Percentiles rank a stretch among this genome's conserved stretches.
Evolutionary conservation across 108 stramenopile species (phyloP).

Genomic region (Pseudonitzschia delicatissima): DNA sequence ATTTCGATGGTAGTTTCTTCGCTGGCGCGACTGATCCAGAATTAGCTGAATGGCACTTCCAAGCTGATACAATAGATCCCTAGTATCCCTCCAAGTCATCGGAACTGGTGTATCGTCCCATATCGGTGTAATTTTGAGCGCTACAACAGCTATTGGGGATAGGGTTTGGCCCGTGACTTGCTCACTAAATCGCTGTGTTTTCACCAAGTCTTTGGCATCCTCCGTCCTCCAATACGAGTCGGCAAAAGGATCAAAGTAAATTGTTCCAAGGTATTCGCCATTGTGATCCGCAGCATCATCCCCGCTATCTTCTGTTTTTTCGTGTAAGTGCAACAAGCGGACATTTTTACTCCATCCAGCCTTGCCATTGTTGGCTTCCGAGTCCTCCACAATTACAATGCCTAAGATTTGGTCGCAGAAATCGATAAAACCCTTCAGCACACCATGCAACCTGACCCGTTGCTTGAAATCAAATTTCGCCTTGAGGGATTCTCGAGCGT

Average conservation of each 20-base stretch:
- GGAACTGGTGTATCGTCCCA: constrained; percentile 24
- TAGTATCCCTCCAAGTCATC: not conserved
- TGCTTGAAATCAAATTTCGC: constrained; percentile 17
- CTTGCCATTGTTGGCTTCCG: not conserved
- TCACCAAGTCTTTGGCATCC: constrained; percentile 13
- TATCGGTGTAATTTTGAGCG: constrained; percentile 5
- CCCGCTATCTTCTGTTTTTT: not conserved
- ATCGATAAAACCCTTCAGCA: constrained; percentile 14
- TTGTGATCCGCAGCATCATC: not conserved
- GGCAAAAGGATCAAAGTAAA: constrained; percentile 21
- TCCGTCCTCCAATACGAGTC: constrained; percentile 19
- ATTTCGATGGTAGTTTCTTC: not conserved
- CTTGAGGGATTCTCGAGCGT: constrained; percentile 5
- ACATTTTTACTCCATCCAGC: constrained; percentile 27
- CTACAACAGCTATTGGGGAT: constrained; percentile 12
- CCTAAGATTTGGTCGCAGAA: constrained; percentile 21
- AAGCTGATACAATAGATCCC: constrained; percentile 12
- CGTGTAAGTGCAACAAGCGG: constrained; percentile 12
- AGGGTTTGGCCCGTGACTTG: not conserved
- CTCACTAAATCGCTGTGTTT: not conserved
- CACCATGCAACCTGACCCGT: constrained; percentile 15
- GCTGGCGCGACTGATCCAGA: not conserved
- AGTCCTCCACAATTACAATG: constrained; percentile 6
- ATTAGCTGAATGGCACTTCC: constrained; percentile 17
- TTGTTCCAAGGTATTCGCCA: constrained; percentile 1